Evolutionary conservation across 169 alveolate genomes (phyloP).

Genomic region (Perkinsus chesapeaki): DNA sequence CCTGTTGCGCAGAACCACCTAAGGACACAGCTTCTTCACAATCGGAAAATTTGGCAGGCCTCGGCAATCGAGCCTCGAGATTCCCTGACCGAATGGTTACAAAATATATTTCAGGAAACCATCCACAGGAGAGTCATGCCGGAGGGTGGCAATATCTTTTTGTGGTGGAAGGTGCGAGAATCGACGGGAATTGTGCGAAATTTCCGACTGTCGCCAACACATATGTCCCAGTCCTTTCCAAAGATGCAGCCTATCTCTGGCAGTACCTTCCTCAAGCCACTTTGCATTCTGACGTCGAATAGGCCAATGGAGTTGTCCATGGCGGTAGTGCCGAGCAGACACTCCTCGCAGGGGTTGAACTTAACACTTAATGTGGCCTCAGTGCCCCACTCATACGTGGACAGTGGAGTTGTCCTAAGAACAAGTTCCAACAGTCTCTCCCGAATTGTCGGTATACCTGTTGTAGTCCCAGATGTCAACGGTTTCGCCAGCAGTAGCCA

Average conservation of each 20-base stretch:
- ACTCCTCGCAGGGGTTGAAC: conserved; percentile 83
- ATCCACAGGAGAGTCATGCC: too few species aligned
- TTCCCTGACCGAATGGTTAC: not conserved
- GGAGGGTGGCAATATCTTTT: too few species aligned
- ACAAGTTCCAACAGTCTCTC: not conserved
- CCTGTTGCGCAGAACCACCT: conserved; percentile 45
- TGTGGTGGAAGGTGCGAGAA: too few species aligned
- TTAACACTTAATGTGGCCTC: conserved; percentile 77
- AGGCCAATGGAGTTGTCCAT: conserved; percentile 73
- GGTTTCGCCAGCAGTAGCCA: conserved; percentile 7
- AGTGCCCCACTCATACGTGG: conserved; percentile 68
- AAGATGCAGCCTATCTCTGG: not conserved
- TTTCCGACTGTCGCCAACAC: not conserved
- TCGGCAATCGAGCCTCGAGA: too few species aligned
- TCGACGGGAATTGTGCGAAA: too few species aligned
- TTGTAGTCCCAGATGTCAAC: conserved; percentile 77
- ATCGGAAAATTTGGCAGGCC: too few species aligned
- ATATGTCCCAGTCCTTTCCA: not conserved
- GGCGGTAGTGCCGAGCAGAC: conserved; percentile 76
- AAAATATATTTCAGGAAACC: too few species aligned
- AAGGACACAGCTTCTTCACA: conserved; percentile 11
- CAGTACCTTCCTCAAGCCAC: not conserved
- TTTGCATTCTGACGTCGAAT: conserved; percentile 25
- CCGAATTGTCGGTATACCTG: conserved; percentile 42
- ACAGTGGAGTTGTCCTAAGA: conserved; percentile 46